These are phyloP conservation scores for Cercospora citrullina DNA, from an alignment of 2,329 filamentous ascomycete genomes.

Conservation along the genomic window DNA sequence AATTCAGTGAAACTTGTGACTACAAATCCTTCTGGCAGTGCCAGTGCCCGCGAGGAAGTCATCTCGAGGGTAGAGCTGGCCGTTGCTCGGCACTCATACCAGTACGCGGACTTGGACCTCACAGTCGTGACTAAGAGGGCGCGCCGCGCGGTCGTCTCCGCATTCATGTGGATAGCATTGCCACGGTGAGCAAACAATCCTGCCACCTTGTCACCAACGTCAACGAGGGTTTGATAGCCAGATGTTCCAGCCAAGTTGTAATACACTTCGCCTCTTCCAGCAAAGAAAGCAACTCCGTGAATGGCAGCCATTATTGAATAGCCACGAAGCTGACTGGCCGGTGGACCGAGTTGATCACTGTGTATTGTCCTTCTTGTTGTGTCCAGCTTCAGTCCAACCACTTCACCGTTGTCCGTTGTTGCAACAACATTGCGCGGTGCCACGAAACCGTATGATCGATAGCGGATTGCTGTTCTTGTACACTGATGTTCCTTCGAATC, in stretches of 20 bases:
- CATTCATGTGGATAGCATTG: neutral
- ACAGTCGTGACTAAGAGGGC: conserved; percentile 43
- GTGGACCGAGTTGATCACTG: neutral
- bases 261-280: conserved; percentile 49
- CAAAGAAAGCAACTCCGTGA: conserved; percentile 47
- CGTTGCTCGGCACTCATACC: neutral
- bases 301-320: conserved; percentile 51
- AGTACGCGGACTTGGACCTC: conserved; percentile 24
- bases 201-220: conserved; percentile 42
- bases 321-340: conserved; percentile 43
- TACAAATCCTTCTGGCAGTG: conserved; percentile 40
- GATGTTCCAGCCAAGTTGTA: conserved; percentile 34
- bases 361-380: neutral
- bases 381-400: conserved; percentile 3
- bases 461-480: neutral
- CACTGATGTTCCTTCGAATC: neutral
- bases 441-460: conserved; percentile 14
- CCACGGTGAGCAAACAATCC: conserved; percentile 40
- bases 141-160: neutral
- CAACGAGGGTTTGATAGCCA: neutral
- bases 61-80: neutral
- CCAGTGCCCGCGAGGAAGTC: neutral
- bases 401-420: conserved; percentile 8
- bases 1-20: conserved; percentile 52
- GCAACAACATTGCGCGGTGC: conserved; percentile 6